phyloP scores from a whole-genome alignment of 1,284 basidiomycete genomes.

The Taiwanofungus camphoratus region DNA sequence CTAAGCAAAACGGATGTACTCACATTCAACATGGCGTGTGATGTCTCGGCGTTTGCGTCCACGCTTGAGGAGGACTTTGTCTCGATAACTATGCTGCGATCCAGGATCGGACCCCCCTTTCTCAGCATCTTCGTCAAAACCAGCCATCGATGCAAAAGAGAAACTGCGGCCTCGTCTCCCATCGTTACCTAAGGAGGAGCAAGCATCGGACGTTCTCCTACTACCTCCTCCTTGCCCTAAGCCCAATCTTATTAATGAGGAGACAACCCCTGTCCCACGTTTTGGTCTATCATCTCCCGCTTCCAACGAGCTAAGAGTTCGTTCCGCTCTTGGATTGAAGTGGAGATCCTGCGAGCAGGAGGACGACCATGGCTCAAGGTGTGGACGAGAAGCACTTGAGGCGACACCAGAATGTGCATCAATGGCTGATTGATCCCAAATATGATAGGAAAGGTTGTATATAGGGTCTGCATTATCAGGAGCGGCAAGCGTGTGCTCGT shows the following conservation, averaged over 20 bases:
- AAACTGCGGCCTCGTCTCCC: neutral
- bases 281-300: neutral
- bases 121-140: constrained; percentile 4
- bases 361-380: neutral
- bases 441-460: neutral
- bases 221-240: constrained; percentile 5
- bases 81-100: constrained; percentile 13
- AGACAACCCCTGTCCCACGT: constrained; percentile 11
- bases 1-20: neutral
- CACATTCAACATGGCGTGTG: constrained; percentile 32
- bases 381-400: no score
- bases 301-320: constrained; percentile 15
- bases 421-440: neutral
- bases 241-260: constrained; percentile 12
- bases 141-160: constrained; percentile 2
- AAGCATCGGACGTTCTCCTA: constrained; percentile 1
- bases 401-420: no score
- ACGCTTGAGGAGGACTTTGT: constrained; percentile 15
- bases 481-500: constrained; percentile 2
- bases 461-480: neutral
- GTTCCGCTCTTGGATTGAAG: constrained; percentile 1
- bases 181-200: neutral
- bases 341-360: neutral
- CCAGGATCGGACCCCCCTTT: neutral
- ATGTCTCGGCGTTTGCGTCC: constrained; percentile 21